Evolutionary conservation across 2,329 filamentous ascomycete species (phyloP), one percentile per base, ranked within the genome.

Genomic region (Bipolaris victoriae): DNA sequence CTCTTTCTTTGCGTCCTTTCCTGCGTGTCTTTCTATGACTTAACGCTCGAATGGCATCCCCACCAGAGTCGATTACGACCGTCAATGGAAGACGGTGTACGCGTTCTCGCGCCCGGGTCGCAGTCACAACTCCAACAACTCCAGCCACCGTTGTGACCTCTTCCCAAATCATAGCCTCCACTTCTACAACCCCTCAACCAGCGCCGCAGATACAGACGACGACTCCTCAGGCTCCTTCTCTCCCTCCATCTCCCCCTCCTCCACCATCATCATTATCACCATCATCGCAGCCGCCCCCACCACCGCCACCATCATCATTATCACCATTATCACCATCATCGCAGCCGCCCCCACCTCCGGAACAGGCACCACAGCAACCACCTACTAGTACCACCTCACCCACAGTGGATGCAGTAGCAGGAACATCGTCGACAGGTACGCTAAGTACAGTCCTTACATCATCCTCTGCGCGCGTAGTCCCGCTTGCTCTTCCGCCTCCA

Each of bases 11-110:
- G 62, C 71, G 65, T 66, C 65, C 63, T 65, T 66, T 57, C 55
- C 61, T 66, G 65, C 63, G 58, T 67, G 68, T 67, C 62, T 63
- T 67, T 72, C 63, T 64, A 70, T 73, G 71, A 71, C 58, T 68
- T 60, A 62, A 65, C 58, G 70, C 63, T 69, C 70, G 70, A 65
- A 77, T 77, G 75, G 73, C 75, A 60, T 68, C 73, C 64, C 75
- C 74, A 37, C 66, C 67, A 68, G 69, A 72, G 43, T 70, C 68
- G 45, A 73, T 71, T 49, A 76, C 73, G 54, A 76, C 73, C 55
- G 74, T 77, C 61, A 74, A 57, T 61, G 75, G 75, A 62, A 69
- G 69, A 65, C 69, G 71, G 67, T 77, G 75, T 66, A 77, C 74
- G 62, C 73, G 75, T 59, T 73, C 74, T 53, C 72, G 71, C 45